phyloP scores from a whole-genome alignment of 1,284 basidiomycete species.

The Papiliotrema laurentii region DNA sequence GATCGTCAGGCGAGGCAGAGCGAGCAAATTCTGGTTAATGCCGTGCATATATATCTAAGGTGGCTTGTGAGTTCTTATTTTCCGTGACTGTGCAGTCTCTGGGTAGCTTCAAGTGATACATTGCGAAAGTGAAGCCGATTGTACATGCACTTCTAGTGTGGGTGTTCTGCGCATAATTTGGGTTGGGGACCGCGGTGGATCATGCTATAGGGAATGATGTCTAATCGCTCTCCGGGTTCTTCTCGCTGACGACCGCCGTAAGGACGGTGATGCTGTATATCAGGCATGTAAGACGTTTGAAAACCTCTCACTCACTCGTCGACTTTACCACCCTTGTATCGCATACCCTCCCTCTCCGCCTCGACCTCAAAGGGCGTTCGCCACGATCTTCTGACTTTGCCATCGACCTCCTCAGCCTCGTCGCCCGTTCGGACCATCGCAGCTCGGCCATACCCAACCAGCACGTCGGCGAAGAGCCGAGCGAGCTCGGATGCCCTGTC shows the following conservation, averaged over 20 bases:
- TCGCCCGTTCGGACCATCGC: constrained; percentile 45
- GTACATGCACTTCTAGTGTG: neutral
- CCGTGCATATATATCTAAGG: too few relatives aligned
- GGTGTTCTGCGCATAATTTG: too few relatives aligned
- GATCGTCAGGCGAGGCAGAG: too few relatives aligned
- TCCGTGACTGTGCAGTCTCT: too few relatives aligned
- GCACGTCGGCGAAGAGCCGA: constrained; percentile 46
- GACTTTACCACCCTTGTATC: constrained; percentile 50
- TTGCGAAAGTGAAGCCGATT: neutral
- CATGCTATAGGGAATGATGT: neutral
- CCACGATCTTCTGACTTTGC: constrained; percentile 24
- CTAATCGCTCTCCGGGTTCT: constrained; percentile 10
- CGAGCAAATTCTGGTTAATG: too few relatives aligned
- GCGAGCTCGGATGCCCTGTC: constrained; percentile 40
- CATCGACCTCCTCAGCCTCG: constrained; percentile 23
- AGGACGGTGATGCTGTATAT: constrained; percentile 41
- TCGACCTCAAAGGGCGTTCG: constrained; percentile 47
- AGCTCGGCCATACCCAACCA: constrained; percentile 48
- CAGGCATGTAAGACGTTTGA: too few relatives aligned
- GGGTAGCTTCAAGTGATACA: neutral
- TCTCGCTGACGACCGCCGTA: constrained; percentile 31
- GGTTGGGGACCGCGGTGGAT: too few relatives aligned
- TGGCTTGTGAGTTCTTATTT: too few relatives aligned
- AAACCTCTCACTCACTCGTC: constrained; percentile 51
- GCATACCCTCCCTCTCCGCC: constrained; percentile 43